A percentile compares a stretch with the other conserved stretches of the same genome.
Evolutionary conservation across 2,329 filamentous ascomycete species (phyloP).

Genomic region (Fusarium sp.): DNA sequence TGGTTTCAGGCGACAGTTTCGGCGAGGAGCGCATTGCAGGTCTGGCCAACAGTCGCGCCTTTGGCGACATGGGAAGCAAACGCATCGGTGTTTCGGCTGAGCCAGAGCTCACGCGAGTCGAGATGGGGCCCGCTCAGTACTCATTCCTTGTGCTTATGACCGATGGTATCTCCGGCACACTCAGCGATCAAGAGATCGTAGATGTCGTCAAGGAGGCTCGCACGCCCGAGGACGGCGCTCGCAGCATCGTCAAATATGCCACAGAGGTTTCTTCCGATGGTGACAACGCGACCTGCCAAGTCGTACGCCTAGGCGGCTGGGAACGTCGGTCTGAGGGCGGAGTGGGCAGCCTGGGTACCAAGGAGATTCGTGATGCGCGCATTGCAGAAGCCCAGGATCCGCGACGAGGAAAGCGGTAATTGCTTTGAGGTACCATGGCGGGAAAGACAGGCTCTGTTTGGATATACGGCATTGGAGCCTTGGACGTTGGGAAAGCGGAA

Average conservation of each 20-base stretch:
- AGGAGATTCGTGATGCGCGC: slow-evolving; percentile 89
- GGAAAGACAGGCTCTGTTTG: slow-evolving; percentile 14
- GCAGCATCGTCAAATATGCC: slow-evolving; percentile 86
- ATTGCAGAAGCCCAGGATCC: slow-evolving; percentile 86
- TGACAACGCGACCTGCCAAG: slow-evolving; percentile 79
- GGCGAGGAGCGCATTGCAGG: slow-evolving; percentile 96
- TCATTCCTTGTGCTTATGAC: slow-evolving; percentile 90
- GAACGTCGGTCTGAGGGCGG: slow-evolving; percentile 86
- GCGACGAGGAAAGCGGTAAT: slow-evolving; percentile 72
- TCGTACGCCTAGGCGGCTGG: slow-evolving; percentile 78
- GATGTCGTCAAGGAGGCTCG: slow-evolving; percentile 94
- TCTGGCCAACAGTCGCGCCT: slow-evolving; percentile 92
- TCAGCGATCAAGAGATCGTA: slow-evolving; percentile 95
- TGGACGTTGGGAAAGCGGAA: neutral
- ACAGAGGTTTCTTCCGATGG: slow-evolving; percentile 82
- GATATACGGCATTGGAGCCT: neutral
- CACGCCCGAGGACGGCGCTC: slow-evolving; percentile 89
- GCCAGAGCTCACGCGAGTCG: slow-evolving; percentile 85
- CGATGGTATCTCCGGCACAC: slow-evolving; percentile 88
- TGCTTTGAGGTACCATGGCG: neutral
- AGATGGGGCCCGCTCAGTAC: slow-evolving; percentile 87
- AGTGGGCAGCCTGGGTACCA: slow-evolving; percentile 89
- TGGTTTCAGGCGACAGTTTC: slow-evolving; percentile 92
- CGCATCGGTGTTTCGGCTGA: slow-evolving; percentile 95
- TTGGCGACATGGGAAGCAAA: slow-evolving; percentile 93